Conservation (phyloP, 495 filamentous ascomycete genomes). For the Chaetomium tenue region DNA sequence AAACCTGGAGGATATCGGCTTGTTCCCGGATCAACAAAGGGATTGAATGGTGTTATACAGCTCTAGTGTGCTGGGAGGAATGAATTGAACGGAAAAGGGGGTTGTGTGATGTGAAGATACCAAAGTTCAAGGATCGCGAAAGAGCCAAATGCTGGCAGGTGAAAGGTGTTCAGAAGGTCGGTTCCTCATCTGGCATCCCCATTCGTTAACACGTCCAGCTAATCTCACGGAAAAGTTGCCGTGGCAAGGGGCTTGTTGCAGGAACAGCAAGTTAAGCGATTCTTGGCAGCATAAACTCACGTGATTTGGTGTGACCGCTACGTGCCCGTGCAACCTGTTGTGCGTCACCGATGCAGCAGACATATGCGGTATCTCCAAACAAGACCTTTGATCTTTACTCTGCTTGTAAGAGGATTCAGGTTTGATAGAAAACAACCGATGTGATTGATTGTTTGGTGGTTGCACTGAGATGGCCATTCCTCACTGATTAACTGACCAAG, state of each 20-base stretch:
- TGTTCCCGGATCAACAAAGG: not conserved
- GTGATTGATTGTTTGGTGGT: no score
- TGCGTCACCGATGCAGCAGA: no score
- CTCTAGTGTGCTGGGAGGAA: not conserved
- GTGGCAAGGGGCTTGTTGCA: conserved; percentile 19
- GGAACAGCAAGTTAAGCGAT: conserved; percentile 14
- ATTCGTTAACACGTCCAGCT: conserved; percentile 22
- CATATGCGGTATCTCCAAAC: no score
- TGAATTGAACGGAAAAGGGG: conserved; percentile 17
- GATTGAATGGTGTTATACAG: not conserved
- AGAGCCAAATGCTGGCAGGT: conserved; percentile 25
- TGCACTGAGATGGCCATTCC: no score
- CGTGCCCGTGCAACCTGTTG: not conserved
- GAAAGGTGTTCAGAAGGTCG: conserved; percentile 43
- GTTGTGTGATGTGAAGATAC: conserved; percentile 12
- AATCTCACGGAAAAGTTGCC: conserved; percentile 33
- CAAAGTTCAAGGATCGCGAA: conserved; percentile 18
- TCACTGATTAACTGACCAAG: no score
- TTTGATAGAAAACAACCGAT: no score
- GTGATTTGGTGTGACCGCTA: not conserved
- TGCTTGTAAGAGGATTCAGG: no score
- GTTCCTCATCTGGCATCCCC: conserved; percentile 21
- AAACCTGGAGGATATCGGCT: not conserved
- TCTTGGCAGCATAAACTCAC: conserved; percentile 12
- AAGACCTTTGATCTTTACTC: no score